phyloP scores from a whole-genome alignment of 140 eudicot genomes.

The Cichorium intybus region DNA sequence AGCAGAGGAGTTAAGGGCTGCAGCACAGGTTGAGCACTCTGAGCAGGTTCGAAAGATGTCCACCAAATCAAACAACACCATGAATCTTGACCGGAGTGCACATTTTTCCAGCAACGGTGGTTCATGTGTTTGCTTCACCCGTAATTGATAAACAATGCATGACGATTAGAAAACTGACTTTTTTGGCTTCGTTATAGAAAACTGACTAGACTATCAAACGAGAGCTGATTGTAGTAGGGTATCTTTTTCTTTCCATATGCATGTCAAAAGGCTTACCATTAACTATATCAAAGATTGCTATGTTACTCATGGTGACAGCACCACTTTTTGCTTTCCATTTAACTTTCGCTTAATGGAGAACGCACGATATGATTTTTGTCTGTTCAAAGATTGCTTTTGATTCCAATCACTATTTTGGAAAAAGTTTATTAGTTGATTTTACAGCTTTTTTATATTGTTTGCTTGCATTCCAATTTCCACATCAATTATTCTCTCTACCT shows the following conservation, averaged over 20 bases:
- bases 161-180: not conserved
- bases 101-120: conserved; percentile 35
- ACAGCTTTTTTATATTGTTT: not conserved
- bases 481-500: not conserved
- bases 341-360: not conserved
- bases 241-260: not conserved
- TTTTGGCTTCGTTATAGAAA: not conserved
- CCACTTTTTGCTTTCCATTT: not conserved
- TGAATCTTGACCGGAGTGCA: conserved; percentile 26
- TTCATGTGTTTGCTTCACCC: conserved; percentile 68
- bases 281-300: too few relatives aligned
- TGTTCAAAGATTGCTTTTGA: conserved; percentile 21
- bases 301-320: too few relatives aligned
- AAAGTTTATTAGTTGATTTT: not conserved
- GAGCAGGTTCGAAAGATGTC: conserved; percentile 39
- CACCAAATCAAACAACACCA: conserved; percentile 39
- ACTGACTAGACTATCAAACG: not conserved
- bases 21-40: conserved; percentile 53
- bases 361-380: conserved; percentile 15
- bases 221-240: not conserved
- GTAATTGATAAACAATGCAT: conserved; percentile 23
- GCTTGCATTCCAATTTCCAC: not conserved
- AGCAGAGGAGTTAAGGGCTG: conserved; percentile 78
- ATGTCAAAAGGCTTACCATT: too few relatives aligned
- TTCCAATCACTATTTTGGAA: conserved; percentile 8